Evolutionary conservation across 2,329 filamentous ascomycete species (phyloP).

Genomic region (Apiospora arundinis): DNA sequence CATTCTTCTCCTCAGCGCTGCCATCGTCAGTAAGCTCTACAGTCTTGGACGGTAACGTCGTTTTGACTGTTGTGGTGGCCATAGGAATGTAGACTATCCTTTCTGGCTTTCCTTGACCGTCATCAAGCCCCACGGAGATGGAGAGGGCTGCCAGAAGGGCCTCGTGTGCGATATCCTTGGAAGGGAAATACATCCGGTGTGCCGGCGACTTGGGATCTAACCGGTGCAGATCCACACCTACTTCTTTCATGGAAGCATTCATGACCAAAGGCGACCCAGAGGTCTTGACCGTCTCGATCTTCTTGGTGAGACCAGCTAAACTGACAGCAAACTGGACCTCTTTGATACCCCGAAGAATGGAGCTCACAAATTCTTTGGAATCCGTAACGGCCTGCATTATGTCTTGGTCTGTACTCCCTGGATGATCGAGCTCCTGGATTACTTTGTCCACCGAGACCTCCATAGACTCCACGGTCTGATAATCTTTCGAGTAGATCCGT

Average conservation of each 20-base stretch:
- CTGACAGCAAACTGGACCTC: conserved; percentile 96
- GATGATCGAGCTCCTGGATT: conserved; percentile 74
- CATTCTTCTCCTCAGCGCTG: conserved; percentile 82
- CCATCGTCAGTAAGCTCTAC: conserved; percentile 79
- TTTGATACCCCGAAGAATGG: conserved; percentile 89
- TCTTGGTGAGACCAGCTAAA: conserved; percentile 86
- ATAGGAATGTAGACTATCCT: conserved; percentile 93
- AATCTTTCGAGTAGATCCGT: conserved; percentile 41
- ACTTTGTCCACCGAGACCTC: conserved; percentile 74
- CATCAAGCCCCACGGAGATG: conserved; percentile 88
- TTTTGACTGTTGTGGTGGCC: conserved; percentile 94
- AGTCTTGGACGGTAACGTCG: conserved; percentile 92
- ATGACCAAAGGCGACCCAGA: conserved; percentile 76
- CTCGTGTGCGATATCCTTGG: conserved; percentile 92
- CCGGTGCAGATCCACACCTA: conserved; percentile 90
- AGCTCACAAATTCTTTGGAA: conserved; percentile 90
- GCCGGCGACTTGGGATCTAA: conserved; percentile 92
- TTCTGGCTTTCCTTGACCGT: conserved; percentile 85
- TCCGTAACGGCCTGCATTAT: conserved; percentile 87
- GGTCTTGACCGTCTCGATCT: conserved; percentile 71
- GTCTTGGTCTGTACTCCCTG: conserved; percentile 69
- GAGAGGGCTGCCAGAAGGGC: conserved; percentile 91
- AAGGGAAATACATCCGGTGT: conserved; percentile 97
- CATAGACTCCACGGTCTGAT: conserved; percentile 50
- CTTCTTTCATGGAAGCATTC: conserved; percentile 93